Conservation (phyloP, 768 basidiomycete genomes). For the Lentinula guzmanii region DNA sequence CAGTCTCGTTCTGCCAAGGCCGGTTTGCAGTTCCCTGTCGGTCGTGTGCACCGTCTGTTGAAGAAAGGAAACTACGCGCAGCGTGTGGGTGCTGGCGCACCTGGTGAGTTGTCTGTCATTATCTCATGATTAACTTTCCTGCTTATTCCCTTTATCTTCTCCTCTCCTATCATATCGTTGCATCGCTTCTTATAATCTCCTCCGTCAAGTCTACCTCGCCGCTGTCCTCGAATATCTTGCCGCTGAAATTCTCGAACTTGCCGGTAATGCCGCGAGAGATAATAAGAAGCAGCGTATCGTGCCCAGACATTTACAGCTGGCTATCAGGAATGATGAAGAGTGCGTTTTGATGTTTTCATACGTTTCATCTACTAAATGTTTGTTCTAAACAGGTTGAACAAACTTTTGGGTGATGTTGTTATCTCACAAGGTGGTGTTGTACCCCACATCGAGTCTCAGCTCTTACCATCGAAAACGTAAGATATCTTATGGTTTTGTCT, state of each 20-base stretch:
- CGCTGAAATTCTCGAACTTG: slow-evolving; percentile 42
- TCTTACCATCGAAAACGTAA: slow-evolving; percentile 22
- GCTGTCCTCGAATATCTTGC: slow-evolving; percentile 6
- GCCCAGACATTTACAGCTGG: slow-evolving; percentile 71
- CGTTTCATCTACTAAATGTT: not conserved
- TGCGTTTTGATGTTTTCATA: slow-evolving; percentile 16
- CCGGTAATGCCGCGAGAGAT: slow-evolving; percentile 51
- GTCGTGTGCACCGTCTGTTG: slow-evolving; percentile 65
- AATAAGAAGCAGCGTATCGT: slow-evolving; percentile 78
- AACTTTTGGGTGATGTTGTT: slow-evolving; percentile 60
- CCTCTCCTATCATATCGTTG: not conserved
- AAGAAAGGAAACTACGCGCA: slow-evolving; percentile 57
- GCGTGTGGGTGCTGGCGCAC: slow-evolving; percentile 14
- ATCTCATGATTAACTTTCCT: not conserved
- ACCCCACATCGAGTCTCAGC: slow-evolving; percentile 38
- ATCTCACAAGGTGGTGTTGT: slow-evolving; percentile 71
- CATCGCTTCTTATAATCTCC: not conserved
- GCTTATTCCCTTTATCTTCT: not conserved
- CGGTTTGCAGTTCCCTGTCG: slow-evolving; percentile 62
- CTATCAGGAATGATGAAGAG: slow-evolving; percentile 71
- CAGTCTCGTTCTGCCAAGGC: slow-evolving; percentile 39
- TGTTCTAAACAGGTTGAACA: slow-evolving; percentile 39
- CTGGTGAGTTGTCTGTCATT: slow-evolving; percentile 4
- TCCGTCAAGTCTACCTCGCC: not conserved
- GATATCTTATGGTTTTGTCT: not conserved